These are phyloP conservation scores for Coelastrella sp. DNA, from an alignment of 139 green algal genomes.

Conservation along the genomic window DNA sequence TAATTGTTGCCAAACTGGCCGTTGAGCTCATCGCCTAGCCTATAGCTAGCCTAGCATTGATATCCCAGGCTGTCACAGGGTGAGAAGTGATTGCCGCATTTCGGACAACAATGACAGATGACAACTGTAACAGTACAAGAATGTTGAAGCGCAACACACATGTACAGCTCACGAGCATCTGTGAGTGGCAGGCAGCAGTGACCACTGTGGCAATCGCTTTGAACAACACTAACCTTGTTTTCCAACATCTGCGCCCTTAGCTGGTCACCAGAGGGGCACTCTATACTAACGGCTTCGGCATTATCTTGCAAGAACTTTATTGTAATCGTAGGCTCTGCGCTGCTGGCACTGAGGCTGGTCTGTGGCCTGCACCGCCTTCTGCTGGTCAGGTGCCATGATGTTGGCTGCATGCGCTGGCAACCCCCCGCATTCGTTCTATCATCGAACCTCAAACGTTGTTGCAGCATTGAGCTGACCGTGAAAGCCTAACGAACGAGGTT, in stretches of 20 bases:
- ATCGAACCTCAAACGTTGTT: neutral
- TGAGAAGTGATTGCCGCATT: too few relatives aligned
- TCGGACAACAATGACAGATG: too few relatives aligned
- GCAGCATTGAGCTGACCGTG: neutral
- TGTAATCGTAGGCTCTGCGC: slow-evolving; percentile 30
- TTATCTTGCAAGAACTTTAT: slow-evolving; percentile 14
- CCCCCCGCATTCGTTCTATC: neutral
- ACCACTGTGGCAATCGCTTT: neutral
- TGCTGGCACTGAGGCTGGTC: neutral
- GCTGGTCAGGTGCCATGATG: neutral
- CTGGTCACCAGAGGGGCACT: slow-evolving; percentile 35
- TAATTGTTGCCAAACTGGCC: too few relatives aligned
- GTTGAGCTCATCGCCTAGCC: too few relatives aligned
- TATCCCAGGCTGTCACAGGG: too few relatives aligned
- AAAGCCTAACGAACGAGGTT: neutral
- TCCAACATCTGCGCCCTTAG: slow-evolving; percentile 42
- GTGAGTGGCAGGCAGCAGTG: too few relatives aligned
- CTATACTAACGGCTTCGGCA: neutral
- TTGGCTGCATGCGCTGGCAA: neutral
- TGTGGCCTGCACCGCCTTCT: neutral
- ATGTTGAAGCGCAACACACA: too few relatives aligned
- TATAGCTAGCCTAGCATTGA: too few relatives aligned
- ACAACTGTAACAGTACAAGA: too few relatives aligned
- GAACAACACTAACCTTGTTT: slow-evolving; percentile 13
- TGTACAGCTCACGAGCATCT: too few relatives aligned